Evolutionary conservation across 495 filamentous ascomycete genomes (phyloP).

Genomic region (Aspergillus saccharolyticus): DNA sequence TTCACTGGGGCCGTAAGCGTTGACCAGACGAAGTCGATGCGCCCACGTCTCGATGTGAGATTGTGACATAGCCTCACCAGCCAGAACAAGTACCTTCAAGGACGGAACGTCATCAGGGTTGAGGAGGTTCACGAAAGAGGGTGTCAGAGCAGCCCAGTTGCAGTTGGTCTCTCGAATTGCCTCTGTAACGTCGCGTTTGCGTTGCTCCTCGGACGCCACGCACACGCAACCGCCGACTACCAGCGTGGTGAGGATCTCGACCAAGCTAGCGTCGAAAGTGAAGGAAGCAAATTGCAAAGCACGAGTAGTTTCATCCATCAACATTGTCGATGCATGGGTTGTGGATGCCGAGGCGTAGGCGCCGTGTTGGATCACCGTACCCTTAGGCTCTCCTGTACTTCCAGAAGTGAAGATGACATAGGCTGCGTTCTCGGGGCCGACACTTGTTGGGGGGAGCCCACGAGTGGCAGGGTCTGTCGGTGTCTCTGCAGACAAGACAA

Average conservation of each 20-base stretch:
- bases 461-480: background rate
- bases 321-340: conserved; percentile 34
- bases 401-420: conserved; percentile 3
- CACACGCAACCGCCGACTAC: conserved; percentile 50
- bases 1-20: conserved; percentile 42
- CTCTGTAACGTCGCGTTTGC: conserved; percentile 25
- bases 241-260: conserved; percentile 54
- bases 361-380: background rate
- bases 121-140: conserved; percentile 33
- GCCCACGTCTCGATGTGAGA: conserved; percentile 20
- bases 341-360: conserved; percentile 40
- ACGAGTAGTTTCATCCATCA: conserved; percentile 38
- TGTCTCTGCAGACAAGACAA: conserved; percentile 1
- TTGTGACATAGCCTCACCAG: conserved; percentile 40
- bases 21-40: conserved; percentile 24
- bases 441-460: background rate
- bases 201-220: conserved; percentile 44
- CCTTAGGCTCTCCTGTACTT: background rate
- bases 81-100: conserved; percentile 32
- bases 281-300: conserved; percentile 59
- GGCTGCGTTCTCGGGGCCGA: conserved; percentile 4
- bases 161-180: conserved; percentile 29
- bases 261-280: conserved; percentile 53
- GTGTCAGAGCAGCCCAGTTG: conserved; percentile 34
- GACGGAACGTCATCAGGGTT: conserved; percentile 31